Conservation (phyloP, 108 stramenopile genomes). For the Aurantiochytrium sp. region DNA sequence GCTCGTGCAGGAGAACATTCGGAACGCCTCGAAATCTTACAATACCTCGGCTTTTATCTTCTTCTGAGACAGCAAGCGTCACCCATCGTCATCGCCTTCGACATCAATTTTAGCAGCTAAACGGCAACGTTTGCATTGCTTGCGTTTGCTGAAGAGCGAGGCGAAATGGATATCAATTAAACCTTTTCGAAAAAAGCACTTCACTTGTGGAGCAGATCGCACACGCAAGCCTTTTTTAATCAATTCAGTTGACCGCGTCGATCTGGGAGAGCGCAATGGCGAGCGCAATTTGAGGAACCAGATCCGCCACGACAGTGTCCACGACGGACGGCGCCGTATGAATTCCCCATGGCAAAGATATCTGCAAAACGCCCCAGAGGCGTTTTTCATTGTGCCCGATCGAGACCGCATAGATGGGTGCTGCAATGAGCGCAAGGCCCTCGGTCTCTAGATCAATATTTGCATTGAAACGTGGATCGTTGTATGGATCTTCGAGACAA, state of each 20-base stretch:
- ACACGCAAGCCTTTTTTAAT: background rate
- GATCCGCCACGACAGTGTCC: background rate
- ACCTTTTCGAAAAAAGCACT: background rate
- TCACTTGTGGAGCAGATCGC: background rate
- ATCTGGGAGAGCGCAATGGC: background rate
- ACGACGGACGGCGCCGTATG: background rate
- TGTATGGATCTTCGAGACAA: background rate
- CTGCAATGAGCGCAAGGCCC: background rate
- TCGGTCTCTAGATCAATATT: background rate
- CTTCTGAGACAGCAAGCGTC: too few species aligned
- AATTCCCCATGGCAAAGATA: background rate
- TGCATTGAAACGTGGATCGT: conserved; percentile 2
- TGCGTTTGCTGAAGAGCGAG: too few species aligned
- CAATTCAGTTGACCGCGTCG: background rate
- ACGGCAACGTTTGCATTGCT: too few species aligned
- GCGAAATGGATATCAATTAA: too few species aligned
- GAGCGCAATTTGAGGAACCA: background rate
- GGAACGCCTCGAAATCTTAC: too few species aligned
- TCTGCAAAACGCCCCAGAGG: background rate
- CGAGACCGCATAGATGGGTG: background rate
- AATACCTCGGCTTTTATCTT: too few species aligned
- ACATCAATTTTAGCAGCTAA: too few species aligned
- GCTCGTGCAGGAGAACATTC: too few species aligned
- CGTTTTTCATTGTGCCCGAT: background rate
- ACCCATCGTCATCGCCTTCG: too few species aligned